Evolutionary conservation across 768 basidiomycete species (phyloP), one percentile per base, ranked within the genome.

Genomic region (Nidularia pulvinata): DNA sequence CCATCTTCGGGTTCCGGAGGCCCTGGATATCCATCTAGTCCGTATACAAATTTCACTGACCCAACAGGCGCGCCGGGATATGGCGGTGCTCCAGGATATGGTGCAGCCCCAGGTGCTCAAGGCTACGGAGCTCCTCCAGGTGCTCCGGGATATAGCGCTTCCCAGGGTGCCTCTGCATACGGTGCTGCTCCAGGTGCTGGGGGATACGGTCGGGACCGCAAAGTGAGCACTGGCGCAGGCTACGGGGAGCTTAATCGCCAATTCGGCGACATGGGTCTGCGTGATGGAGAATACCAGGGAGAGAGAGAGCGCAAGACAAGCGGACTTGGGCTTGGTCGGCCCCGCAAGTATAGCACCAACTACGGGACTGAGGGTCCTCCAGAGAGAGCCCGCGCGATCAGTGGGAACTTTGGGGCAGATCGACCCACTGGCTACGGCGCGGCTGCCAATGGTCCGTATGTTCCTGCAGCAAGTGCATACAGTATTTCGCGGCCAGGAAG

Each of bases 311-410:
- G 70, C 33, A 75, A 73, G 56, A 58, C 59, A 10, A 75, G 65
- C 44, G 65, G 68, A 46, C 44, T 61, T 37, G 67, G 19, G 19
- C 37, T 39, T 39, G 16, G 68, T 52, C 76, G 78, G 33, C 73
- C 78, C 14, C 74, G 75, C 43, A 76, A 74, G 55, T 76, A 81
- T 57, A 81, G 77, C 52, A 72, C 72, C 3, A 69, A 65, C 37
- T 79, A 76, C 43, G 68, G 68, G 11, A 46, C 13, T 14, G 45
- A 46, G 9, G 45, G 11, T 2, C 63, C 70, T 2, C 64, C 57
- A 7, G 69, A 77, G 45, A 59, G 73, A 50, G 34, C 68, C 33
- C 69, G 78, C 36, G 69, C 73, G 50, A 53, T 72, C 43, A 77
- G 77, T 56, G 71, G 69, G 11, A 74, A 72, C 59, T 68, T 70